phyloP scores from a whole-genome alignment of 345 rosid genomes.

The Rhizophora apiculata region DNA sequence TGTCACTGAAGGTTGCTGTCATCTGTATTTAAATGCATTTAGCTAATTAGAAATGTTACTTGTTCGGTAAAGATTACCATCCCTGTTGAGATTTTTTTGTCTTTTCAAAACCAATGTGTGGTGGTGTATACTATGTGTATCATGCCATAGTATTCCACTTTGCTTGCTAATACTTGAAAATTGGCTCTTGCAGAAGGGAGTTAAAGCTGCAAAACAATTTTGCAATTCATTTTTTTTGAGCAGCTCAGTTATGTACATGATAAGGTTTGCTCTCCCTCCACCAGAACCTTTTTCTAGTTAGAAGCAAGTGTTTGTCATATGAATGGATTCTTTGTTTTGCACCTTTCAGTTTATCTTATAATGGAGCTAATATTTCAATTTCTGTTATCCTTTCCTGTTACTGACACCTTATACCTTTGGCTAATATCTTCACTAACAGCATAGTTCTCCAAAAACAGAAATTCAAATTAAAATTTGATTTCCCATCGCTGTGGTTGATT shows the following conservation, averaged over 20 bases:
- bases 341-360: neutral
- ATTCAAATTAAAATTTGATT: too few relatives aligned
- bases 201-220: slow-evolving; percentile 68
- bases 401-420: too few relatives aligned
- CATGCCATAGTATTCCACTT: slow-evolving; percentile 7
- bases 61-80: too few relatives aligned
- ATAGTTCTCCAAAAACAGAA: too few relatives aligned
- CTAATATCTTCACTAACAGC: too few relatives aligned
- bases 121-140: neutral
- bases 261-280: slow-evolving; percentile 50
- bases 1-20: too few relatives aligned
- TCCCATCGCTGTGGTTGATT: too few relatives aligned
- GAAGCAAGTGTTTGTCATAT: neutral
- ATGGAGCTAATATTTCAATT: neutral
- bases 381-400: too few relatives aligned
- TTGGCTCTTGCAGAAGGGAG: slow-evolving; percentile 63
- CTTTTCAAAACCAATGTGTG: too few relatives aligned
- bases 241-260: slow-evolving; percentile 85
- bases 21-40: too few relatives aligned
- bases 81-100: too few relatives aligned
- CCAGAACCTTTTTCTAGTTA: neutral
- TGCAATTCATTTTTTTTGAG: slow-evolving; percentile 70
- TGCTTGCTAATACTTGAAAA: slow-evolving; percentile 14
- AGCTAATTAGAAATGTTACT: too few relatives aligned
- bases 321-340: slow-evolving; percentile 1